These are phyloP conservation scores for Starmerella geochares DNA, from an alignment of 805 yeast genomes.

Conservation along the genomic window DNA sequence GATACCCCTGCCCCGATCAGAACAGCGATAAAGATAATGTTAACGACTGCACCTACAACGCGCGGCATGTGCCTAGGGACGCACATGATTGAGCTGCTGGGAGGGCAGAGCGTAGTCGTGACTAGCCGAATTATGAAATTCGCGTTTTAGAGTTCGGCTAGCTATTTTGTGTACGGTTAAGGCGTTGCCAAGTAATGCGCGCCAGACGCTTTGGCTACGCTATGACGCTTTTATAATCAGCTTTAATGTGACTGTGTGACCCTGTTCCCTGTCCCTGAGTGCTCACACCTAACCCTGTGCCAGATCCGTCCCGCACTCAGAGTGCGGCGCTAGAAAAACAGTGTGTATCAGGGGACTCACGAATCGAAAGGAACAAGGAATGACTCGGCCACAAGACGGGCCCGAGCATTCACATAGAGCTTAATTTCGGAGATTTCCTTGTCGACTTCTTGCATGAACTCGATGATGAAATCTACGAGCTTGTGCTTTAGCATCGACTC, in stretches of 20 bases:
- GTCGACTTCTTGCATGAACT: conserved; percentile 98
- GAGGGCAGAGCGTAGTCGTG: no score
- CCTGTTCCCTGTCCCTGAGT: no score
- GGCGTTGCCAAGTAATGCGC: neutral
- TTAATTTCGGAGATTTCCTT: conserved; percentile 98
- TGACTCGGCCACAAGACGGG: conserved; percentile 95
- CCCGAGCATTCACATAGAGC: conserved; percentile 90
- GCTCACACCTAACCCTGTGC: no score
- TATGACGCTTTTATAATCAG: neutral
- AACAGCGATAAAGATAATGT: neutral
- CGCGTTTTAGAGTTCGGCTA: neutral
- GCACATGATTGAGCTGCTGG: no score
- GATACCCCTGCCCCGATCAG: conserved; percentile 2
- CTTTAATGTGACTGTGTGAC: no score
- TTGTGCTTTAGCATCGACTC: conserved; percentile 92
- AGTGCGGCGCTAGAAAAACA: neutral
- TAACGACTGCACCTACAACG: neutral
- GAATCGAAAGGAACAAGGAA: conserved; percentile 80
- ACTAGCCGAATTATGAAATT: no score
- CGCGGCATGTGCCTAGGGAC: neutral
- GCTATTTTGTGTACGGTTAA: neutral
- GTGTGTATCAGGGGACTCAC: conserved; percentile 2
- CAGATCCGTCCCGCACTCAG: no score
- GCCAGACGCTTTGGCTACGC: neutral
- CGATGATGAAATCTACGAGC: conserved; percentile 90